Percentiles rank a stretch among this genome's conserved stretches.
Evolutionary conservation across 768 basidiomycete genomes (phyloP).

Genomic region (Lactarius akahatsu): DNA sequence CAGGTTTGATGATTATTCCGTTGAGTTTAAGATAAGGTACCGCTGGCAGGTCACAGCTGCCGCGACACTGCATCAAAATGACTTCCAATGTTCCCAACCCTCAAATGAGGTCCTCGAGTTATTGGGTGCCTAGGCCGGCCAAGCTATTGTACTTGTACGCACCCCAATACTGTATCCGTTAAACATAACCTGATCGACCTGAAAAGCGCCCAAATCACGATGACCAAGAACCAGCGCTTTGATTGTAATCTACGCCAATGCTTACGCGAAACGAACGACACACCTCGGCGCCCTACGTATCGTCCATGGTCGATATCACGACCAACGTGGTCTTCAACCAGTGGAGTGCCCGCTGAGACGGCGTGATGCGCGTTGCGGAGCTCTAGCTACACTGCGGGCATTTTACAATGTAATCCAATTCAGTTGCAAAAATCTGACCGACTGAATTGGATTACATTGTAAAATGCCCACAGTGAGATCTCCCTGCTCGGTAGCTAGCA

Average conservation of each 20-base stretch:
- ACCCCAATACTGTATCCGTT: neutral
- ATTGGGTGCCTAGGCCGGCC: neutral
- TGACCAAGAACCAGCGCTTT: neutral
- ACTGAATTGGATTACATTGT: no score
- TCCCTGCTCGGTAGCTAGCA: neutral
- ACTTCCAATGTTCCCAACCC: neutral
- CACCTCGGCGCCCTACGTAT: neutral
- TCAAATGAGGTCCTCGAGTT: neutral
- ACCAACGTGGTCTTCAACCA: neutral
- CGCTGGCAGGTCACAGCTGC: neutral
- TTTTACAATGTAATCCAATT: no score
- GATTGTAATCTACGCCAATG: neutral
- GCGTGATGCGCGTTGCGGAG: neutral
- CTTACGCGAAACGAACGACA: constrained; percentile 9
- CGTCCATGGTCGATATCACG: neutral
- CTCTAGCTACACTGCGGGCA: no score
- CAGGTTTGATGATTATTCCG: neutral
- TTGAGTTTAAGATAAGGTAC: neutral
- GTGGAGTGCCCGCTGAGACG: neutral
- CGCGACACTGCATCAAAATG: neutral
- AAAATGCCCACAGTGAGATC: no score
- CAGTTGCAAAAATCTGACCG: no score
- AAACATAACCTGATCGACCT: neutral
- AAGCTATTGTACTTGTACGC: neutral
- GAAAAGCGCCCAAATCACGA: neutral